phyloP scores from a whole-genome alignment of 2,329 filamentous ascomycete genomes.

The Clonostachys chloroleuca region DNA sequence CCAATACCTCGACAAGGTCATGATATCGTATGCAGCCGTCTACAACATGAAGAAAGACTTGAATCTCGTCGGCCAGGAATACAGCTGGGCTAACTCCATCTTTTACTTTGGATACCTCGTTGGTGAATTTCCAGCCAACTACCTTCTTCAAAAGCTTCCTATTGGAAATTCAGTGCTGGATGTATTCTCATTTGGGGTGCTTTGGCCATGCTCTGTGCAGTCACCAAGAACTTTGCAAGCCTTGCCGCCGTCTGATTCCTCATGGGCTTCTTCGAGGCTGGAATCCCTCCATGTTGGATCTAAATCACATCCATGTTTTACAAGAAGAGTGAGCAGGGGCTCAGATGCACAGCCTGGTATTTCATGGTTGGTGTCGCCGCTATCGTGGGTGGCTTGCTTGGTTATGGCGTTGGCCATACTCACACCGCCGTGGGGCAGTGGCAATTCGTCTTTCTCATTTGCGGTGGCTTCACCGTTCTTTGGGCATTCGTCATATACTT shows the following conservation, averaged over 20 bases:
- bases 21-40: too few species aligned
- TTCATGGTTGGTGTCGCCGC: constrained; percentile 40
- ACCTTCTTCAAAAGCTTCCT: constrained; percentile 40
- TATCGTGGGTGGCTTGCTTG: constrained; percentile 30
- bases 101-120: constrained; percentile 38
- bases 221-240: constrained; percentile 40
- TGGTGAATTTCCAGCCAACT: constrained; percentile 44
- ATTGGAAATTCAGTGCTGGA: constrained; percentile 38
- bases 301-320: constrained; percentile 52
- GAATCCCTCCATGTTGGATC: constrained; percentile 49
- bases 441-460: constrained; percentile 54
- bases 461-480: constrained; percentile 44
- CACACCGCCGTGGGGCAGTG: constrained; percentile 31
- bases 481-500: constrained; percentile 43
- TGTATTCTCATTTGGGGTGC: constrained; percentile 46
- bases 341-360: too few species aligned
- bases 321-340: constrained; percentile 38
- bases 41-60: not conserved
- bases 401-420: constrained; percentile 52
- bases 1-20: too few species aligned
- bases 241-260: constrained; percentile 45
- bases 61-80: constrained; percentile 36
- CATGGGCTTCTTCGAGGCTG: constrained; percentile 49
- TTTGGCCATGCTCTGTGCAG: constrained; percentile 36
- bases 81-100: constrained; percentile 55